These are phyloP conservation scores for Sordariomycetes sp. DNA, from an alignment of 2,329 filamentous ascomycete species.

Conservation along the genomic window DNA sequence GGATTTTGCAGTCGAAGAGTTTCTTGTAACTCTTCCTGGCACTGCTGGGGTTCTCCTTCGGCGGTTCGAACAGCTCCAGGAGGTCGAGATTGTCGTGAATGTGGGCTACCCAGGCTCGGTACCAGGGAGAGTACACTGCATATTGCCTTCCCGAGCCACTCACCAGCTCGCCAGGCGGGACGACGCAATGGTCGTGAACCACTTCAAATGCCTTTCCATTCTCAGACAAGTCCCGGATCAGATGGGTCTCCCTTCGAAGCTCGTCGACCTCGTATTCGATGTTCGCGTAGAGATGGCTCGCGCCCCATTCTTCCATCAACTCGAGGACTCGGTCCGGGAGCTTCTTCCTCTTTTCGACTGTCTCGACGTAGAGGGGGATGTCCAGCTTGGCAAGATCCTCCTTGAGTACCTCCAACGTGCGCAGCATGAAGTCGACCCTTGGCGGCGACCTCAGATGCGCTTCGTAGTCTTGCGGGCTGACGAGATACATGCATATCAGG, in stretches of 20 bases:
- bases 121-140: conserved; percentile 80
- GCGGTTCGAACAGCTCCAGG: conserved; percentile 49
- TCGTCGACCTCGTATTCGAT: conserved; percentile 92
- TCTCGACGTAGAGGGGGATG: conserved; percentile 72
- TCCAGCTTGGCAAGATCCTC: conserved; percentile 58
- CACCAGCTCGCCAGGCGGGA: conserved; percentile 59
- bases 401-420: conserved; percentile 58
- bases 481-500: conserved; percentile 66
- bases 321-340: conserved; percentile 54
- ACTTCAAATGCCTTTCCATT: conserved; percentile 61
- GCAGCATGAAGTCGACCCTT: conserved; percentile 72
- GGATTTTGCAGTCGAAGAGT: conserved; percentile 54
- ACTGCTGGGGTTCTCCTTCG: conserved; percentile 21
- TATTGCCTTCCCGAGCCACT: conserved; percentile 70
- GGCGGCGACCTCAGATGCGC: conserved; percentile 68
- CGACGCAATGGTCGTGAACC: conserved; percentile 74
- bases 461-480: conserved; percentile 77
- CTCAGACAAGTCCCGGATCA: conserved; percentile 52
- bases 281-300: conserved; percentile 69
- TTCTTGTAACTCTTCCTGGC: conserved; percentile 34
- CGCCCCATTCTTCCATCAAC: conserved; percentile 62
- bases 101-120: conserved; percentile 63
- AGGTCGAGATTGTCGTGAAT: conserved; percentile 61
- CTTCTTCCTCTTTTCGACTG: conserved; percentile 53
- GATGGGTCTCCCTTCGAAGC: conserved; percentile 61